Evolutionary conservation across 805 yeast species (phyloP).

Genomic region (Vanderwaltozyma tropicalis): DNA sequence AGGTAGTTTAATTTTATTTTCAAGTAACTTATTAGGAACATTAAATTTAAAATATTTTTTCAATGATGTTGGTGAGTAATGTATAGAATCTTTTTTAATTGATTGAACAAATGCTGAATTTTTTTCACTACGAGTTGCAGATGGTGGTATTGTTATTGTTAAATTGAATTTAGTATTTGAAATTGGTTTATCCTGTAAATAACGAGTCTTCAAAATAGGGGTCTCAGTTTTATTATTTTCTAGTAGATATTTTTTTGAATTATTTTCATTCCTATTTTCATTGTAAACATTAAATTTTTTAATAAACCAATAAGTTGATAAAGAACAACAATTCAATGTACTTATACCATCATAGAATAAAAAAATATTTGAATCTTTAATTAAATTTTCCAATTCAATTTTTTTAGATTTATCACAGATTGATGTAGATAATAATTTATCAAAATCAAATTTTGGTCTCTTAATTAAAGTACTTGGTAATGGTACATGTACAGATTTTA

Average conservation of each 20-base stretch:
- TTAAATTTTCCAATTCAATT: constrained; percentile 10
- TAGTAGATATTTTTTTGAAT: neutral
- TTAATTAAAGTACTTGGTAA: constrained; percentile 26
- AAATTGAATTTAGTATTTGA: constrained; percentile 6
- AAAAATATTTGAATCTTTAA: constrained; percentile 11
- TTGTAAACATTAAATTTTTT: constrained; percentile 11
- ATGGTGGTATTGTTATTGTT: constrained; percentile 15
- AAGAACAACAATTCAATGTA: constrained; percentile 13
- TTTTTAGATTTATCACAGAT: constrained; percentile 13
- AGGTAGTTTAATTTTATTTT: constrained; percentile 21
- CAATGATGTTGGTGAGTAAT: constrained; percentile 27
- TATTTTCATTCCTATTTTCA: too few species aligned
- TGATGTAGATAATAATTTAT: constrained; percentile 18
- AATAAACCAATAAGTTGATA: constrained; percentile 18
- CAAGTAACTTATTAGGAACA: constrained; percentile 16
- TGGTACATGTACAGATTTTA: constrained; percentile 15
- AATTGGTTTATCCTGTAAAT: neutral
- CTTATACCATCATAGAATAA: constrained; percentile 23
- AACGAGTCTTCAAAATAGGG: too few species aligned
- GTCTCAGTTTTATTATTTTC: neutral
- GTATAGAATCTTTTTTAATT: constrained; percentile 24
- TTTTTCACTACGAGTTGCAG: constrained; percentile 9
- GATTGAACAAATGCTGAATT: constrained; percentile 22
- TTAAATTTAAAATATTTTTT: constrained; percentile 22
- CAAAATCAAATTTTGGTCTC: constrained; percentile 23